Percentiles rank a stretch among this genome's conserved stretches.
These are phyloP conservation scores for Cladosporium sp. DNA, from an alignment of 2,329 filamentous ascomycete genomes.

Conservation along the genomic window DNA sequence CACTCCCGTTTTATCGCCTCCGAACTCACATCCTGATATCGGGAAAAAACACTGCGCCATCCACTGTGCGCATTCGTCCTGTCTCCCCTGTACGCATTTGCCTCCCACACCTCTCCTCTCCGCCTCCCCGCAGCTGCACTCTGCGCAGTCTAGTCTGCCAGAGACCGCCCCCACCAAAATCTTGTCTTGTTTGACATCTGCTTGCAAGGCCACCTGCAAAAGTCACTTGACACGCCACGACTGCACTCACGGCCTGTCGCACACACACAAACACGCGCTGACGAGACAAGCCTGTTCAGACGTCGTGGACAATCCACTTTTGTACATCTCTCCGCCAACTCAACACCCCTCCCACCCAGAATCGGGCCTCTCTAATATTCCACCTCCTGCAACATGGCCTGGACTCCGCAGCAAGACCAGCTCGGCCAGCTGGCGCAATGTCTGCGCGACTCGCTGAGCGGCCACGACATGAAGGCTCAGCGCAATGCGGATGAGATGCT, in stretches of 20 bases:
- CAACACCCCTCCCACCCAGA: neutral
- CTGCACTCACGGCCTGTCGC: neutral
- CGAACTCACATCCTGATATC: neutral
- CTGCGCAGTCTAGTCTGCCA: neutral
- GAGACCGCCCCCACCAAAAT: slow-evolving; percentile 12
- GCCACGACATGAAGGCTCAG: slow-evolving; percentile 74
- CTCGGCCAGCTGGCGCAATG: slow-evolving; percentile 85
- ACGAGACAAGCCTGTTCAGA: neutral
- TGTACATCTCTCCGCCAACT: neutral
- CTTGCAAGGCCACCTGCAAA: slow-evolving; percentile 1
- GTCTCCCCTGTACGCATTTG: neutral
- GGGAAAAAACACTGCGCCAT: neutral
- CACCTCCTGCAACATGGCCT: slow-evolving; percentile 65
- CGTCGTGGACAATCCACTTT: neutral
- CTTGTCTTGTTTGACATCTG: slow-evolving; percentile 16
- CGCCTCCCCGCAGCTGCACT: neutral
- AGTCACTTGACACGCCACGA: slow-evolving; percentile 13
- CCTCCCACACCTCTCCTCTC: neutral
- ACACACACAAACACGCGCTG: neutral
- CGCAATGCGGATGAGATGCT: slow-evolving; percentile 94
- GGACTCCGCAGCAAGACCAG: slow-evolving; percentile 86
- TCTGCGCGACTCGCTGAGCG: slow-evolving; percentile 88
- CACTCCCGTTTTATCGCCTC: neutral
- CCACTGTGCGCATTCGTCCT: neutral
- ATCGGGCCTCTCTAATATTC: neutral